A percentile compares a stretch with the other conserved stretches of the same genome.
phyloP scores from a whole-genome alignment of 176 grass and related monocot genomes.

The Raddia guianensis region DNA sequence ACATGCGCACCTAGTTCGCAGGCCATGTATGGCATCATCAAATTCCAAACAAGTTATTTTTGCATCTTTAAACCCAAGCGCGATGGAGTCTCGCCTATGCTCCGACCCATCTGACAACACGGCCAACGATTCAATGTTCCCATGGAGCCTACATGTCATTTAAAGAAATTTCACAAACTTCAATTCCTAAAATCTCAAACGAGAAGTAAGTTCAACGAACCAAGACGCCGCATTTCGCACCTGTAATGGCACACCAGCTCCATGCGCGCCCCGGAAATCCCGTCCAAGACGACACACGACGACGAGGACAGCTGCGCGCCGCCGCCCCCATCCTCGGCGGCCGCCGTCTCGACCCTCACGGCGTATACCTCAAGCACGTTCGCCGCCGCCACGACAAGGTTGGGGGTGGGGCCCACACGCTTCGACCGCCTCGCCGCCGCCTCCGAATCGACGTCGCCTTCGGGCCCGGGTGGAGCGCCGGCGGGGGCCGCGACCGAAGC shows the following conservation, averaged over 20 bases:
- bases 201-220: conserved; percentile 13
- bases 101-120: conserved; percentile 70
- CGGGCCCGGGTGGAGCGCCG: conserved; percentile 2
- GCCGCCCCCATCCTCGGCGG: conserved; percentile 40
- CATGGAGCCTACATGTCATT: conserved; percentile 64
- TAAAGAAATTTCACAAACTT: neutral
- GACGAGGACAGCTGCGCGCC: conserved; percentile 7
- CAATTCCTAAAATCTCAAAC: neutral
- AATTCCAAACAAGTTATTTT: conserved; percentile 85
- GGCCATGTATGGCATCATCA: conserved; percentile 67
- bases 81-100: conserved; percentile 67
- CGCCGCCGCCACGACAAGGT: conserved; percentile 77
- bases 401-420: conserved; percentile 52
- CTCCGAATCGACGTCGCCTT: conserved; percentile 45
- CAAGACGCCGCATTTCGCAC: conserved; percentile 25
- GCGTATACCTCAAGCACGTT: conserved; percentile 87
- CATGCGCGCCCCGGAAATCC: conserved; percentile 60
- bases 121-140: conserved; percentile 78
- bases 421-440: conserved; percentile 24
- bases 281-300: conserved; percentile 50
- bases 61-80: conserved; percentile 72
- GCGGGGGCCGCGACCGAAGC: neutral
- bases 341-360: conserved; percentile 54
- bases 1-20: conserved; percentile 66
- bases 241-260: conserved; percentile 82